phyloP scores from a whole-genome alignment of 1,284 basidiomycete species.

The Ustilago sp. region DNA sequence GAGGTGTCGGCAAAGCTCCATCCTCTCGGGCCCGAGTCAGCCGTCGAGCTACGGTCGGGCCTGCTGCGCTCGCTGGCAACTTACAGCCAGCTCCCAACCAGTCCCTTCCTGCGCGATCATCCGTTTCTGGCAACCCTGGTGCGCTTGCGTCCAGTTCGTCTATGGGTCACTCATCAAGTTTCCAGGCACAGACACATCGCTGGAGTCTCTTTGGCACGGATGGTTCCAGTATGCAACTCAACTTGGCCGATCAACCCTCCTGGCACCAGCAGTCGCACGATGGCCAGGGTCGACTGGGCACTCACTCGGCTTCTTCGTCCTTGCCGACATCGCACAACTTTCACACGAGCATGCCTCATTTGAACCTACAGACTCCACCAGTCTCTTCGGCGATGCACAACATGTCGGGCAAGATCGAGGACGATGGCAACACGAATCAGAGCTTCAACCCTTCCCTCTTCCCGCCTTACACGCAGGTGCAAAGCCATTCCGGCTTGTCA shows the following conservation, averaged over 20 bases:
- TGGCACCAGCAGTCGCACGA: constrained; percentile 15
- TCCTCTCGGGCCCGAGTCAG: constrained; percentile 44
- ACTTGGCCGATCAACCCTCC: constrained; percentile 27
- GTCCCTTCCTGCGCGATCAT: constrained; percentile 15
- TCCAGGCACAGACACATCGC: constrained; percentile 39
- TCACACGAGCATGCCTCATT: constrained; percentile 50
- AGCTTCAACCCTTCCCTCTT: constrained; percentile 52
- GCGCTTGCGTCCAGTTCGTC: constrained; percentile 8
- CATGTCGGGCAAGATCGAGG: constrained; percentile 10
- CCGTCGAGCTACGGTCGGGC: constrained; percentile 48
- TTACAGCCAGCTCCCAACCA: constrained; percentile 11
- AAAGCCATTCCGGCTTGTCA: constrained; percentile 7
- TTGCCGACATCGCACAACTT: constrained; percentile 45
- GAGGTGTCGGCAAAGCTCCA: constrained; percentile 55
- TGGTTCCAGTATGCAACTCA: constrained; percentile 34
- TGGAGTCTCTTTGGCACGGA: constrained; percentile 49
- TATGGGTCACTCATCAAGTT: constrained; percentile 38
- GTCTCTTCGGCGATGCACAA: constrained; percentile 12
- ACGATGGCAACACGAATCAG: constrained; percentile 23
- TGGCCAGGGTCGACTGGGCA: constrained; percentile 16
- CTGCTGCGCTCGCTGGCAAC: constrained; percentile 44
- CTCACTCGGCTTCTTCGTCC: constrained; percentile 35
- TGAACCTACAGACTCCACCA: constrained; percentile 52
- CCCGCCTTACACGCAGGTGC: constrained; percentile 41
- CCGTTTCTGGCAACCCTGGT: constrained; percentile 7